Evolutionary conservation across 2,329 filamentous ascomycete species (phyloP).

Genomic region (Fusarium stilboides): DNA sequence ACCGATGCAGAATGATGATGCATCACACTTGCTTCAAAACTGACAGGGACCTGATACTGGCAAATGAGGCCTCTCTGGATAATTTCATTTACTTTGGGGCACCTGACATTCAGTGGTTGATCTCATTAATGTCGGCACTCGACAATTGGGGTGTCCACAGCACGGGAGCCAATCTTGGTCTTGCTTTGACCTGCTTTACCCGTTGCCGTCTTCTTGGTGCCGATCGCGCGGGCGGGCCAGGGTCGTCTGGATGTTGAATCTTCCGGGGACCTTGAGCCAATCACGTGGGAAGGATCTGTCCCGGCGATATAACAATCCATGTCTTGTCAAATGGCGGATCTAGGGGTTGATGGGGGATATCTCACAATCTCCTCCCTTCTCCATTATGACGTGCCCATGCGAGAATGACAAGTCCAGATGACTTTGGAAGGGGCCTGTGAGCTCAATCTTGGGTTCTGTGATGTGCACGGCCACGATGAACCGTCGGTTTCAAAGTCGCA

Average conservation of each 20-base stretch:
- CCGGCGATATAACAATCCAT: constrained; percentile 37
- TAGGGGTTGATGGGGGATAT: constrained; percentile 34
- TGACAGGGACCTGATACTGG: neutral
- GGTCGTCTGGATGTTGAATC: constrained; percentile 27
- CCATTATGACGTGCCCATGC: constrained; percentile 32
- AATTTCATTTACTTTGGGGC: constrained; percentile 1
- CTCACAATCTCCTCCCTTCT: constrained; percentile 29
- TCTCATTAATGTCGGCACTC: constrained; percentile 34
- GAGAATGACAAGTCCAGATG: constrained; percentile 19
- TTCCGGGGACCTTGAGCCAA: constrained; percentile 28
- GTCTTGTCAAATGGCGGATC: constrained; percentile 34
- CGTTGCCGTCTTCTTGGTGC: constrained; percentile 37
- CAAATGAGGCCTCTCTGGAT: constrained; percentile 17
- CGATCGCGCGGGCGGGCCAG: constrained; percentile 39
- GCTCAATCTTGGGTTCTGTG: neutral
- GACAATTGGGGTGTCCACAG: constrained; percentile 24
- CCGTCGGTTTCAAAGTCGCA: constrained; percentile 14
- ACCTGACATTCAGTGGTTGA: constrained; percentile 14
- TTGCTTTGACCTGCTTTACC: constrained; percentile 34
- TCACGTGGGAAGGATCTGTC: constrained; percentile 13
- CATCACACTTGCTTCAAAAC: neutral
- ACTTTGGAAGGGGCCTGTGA: constrained; percentile 22
- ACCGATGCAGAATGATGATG: constrained; percentile 20
- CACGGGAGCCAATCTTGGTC: constrained; percentile 36
- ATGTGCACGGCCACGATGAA: constrained; percentile 3